Conservation (phyloP, 352 stramenopile genomes). For the Halophytophthora batemanensis region DNA sequence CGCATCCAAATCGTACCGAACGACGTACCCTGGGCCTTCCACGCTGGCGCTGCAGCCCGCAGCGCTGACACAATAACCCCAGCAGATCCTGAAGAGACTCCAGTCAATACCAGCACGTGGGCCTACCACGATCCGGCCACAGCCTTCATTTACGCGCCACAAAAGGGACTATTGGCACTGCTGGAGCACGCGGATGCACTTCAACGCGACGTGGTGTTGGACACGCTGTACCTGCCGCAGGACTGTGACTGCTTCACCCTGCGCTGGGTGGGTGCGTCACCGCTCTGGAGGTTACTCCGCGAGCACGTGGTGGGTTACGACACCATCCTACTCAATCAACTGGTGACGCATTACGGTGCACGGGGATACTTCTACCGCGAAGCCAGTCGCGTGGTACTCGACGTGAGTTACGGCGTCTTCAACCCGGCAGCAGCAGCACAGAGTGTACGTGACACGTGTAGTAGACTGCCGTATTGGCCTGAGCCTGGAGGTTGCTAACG, state of each 20-base stretch:
- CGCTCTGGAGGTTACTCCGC: conserved; percentile 43
- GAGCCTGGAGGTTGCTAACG: conserved; percentile 2
- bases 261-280: conserved; percentile 28
- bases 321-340: conserved; percentile 92
- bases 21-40: conserved; percentile 10
- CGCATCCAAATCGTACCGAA: conserved; percentile 34
- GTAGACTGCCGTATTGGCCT: background rate
- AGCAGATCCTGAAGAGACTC: background rate
- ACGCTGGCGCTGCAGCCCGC: conserved; percentile 8
- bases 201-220: conserved; percentile 26
- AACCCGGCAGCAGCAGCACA: conserved; percentile 18
- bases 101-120: background rate
- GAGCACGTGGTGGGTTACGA: conserved; percentile 77
- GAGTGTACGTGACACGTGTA: conserved; percentile 24
- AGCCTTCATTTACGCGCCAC: conserved; percentile 64
- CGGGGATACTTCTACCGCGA: conserved; percentile 73
- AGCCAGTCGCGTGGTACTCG: conserved; percentile 46
- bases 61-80: background rate
- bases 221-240: conserved; percentile 35
- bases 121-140: conserved; percentile 13
- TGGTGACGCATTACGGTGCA: conserved; percentile 57
- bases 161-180: conserved; percentile 71
- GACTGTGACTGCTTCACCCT: conserved; percentile 52
- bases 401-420: conserved; percentile 76
- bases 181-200: conserved; percentile 32